Evolutionary conservation across 2,329 filamentous ascomycete genomes (phyloP).

Genomic region (Chaetomium globosum): DNA sequence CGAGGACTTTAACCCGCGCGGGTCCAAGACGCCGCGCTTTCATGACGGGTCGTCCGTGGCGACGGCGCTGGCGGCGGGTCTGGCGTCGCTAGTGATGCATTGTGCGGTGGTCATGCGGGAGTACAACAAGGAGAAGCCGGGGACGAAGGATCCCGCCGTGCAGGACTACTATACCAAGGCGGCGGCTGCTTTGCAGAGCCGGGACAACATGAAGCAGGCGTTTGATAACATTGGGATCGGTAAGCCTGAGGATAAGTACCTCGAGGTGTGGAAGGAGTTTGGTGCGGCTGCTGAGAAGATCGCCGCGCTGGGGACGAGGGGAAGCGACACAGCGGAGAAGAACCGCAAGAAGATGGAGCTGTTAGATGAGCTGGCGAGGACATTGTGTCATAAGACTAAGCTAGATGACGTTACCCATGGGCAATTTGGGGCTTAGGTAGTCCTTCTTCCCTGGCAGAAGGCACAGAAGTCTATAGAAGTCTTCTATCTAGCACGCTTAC

Average conservation of each 20-base stretch:
- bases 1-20: neutral
- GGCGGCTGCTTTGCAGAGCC: neutral
- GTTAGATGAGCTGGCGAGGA: neutral
- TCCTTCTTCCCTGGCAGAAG: neutral
- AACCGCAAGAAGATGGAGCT: neutral
- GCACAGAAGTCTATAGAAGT: constrained; percentile 12
- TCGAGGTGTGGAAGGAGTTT: neutral
- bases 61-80: neutral
- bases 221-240: neutral
- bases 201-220: neutral
- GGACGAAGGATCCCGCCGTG: neutral
- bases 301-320: neutral
- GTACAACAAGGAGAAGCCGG: neutral
- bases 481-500: constrained; percentile 13
- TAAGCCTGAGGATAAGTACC: neutral
- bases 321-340: neutral
- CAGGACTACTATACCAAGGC: neutral
- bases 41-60: neutral
- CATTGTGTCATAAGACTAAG: neutral
- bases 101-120: neutral
- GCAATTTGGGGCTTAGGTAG: neutral
- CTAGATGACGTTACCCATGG: neutral
- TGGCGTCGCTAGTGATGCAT: neutral
- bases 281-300: neutral
- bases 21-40: neutral